Evolutionary conservation across 352 stramenopile species (phyloP), one percentile per base, ranked within the genome.

Genomic region (Phytophthora crassamura): DNA sequence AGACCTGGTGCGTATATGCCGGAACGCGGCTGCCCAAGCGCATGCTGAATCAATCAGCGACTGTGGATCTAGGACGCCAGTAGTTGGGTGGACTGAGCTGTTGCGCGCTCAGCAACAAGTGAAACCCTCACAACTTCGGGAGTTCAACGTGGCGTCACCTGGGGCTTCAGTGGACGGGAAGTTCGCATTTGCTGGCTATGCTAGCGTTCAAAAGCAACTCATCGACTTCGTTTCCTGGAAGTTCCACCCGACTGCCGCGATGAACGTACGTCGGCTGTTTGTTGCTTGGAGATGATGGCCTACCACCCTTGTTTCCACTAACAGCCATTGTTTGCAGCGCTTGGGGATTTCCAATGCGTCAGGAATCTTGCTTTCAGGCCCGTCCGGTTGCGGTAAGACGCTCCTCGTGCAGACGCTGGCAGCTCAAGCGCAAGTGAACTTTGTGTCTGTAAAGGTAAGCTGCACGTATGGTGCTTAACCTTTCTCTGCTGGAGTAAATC

Each of bases 301-400:
- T 5, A 30, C 32, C 15, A 40, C 4, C 25, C 25, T 30, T 67
- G 39, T 46, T n/a, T 45, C 62, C 6, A 51, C 60, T 62, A 52
- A 59, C 34, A 38, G 42, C 15, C 46, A 53, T 42, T 34, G 15
- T 55, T 7, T 52, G 25, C 59, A 92, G 86, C 76, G 84, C 16
- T 72, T 93, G 35, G 82, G 82, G 10, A 75, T 94, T 33, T 70
- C 72, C 4, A 86, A 84, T 35, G 79, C 83, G 1, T 93, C 85
- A 9, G 85, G 86, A 16, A 80, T 96, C 40, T 73, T 96, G 32
- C 62, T 96, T 4, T 89, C 88, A 35, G 88, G 88, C 5, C 86
- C 88, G 7, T 92, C 86, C 3, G 86, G 86, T 1, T 95, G 86
- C 40, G 88, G 88, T 33, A 96, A 96, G 59, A 92, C 82, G 25